These are phyloP conservation scores for Boletus tylopilopsis DNA, from an alignment of 768 basidiomycete species.

Conservation along the genomic window DNA sequence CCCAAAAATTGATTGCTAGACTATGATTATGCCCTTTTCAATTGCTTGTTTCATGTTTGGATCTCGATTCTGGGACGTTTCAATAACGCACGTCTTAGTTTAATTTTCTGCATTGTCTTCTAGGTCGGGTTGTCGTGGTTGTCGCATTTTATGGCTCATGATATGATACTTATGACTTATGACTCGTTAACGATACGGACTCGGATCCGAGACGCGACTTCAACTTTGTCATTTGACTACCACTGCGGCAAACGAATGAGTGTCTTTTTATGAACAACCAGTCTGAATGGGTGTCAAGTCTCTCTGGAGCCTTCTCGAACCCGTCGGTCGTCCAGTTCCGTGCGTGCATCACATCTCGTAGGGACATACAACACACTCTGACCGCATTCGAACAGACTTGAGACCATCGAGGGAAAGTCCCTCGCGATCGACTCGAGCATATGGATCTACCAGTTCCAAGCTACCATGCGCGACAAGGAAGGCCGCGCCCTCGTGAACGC, in stretches of 20 bases:
- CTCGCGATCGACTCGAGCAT: slow-evolving; percentile 99
- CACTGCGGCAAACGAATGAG: neutral
- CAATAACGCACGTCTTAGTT: slow-evolving; percentile 11
- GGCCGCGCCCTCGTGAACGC: slow-evolving; percentile 88
- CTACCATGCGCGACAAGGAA: slow-evolving; percentile 98
- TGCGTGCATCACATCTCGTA: slow-evolving; percentile 35
- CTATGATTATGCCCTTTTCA: slow-evolving; percentile 8
- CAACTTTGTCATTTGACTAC: neutral
- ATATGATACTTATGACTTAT: no score
- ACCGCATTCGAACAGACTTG: slow-evolving; percentile 55
- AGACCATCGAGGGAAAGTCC: slow-evolving; percentile 91
- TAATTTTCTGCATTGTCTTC: slow-evolving; percentile 17
- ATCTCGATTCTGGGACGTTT: slow-evolving; percentile 15
- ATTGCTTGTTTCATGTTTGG: slow-evolving; percentile 1
- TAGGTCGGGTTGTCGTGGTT: neutral
- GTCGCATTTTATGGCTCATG: slow-evolving; percentile 6
- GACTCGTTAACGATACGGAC: no score
- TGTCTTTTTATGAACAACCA: neutral
- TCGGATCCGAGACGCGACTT: slow-evolving; percentile 5
- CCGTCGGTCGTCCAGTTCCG: slow-evolving; percentile 94
- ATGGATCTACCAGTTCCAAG: slow-evolving; percentile 99
- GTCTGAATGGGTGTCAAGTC: slow-evolving; percentile 90
- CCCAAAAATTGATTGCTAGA: slow-evolving; percentile 22
- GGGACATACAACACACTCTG: slow-evolving; percentile 1
- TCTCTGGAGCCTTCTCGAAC: slow-evolving; percentile 86